Conservation (phyloP, 495 filamentous ascomycete genomes). For the Apiosordaria backusii region DNA sequence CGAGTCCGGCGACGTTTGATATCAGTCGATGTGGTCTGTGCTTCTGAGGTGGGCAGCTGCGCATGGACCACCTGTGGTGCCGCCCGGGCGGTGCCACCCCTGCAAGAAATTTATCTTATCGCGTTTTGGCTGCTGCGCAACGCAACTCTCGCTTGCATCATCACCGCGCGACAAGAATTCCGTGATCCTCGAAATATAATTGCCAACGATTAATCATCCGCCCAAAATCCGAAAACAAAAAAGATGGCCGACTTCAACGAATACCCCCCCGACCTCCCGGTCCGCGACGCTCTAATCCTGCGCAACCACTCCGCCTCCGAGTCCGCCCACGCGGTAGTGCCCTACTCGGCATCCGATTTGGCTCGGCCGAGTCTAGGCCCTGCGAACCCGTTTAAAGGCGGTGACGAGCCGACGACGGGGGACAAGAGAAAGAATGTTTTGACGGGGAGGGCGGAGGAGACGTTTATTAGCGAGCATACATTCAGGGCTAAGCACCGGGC, state of each 20-base stretch:
- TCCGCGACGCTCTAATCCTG: slow-evolving; percentile 52
- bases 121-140: neutral
- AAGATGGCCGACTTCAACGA: slow-evolving; percentile 55
- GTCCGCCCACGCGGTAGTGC: slow-evolving; percentile 50
- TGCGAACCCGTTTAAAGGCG: slow-evolving; percentile 73
- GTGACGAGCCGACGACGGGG: slow-evolving; percentile 30
- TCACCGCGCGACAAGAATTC: too few relatives aligned
- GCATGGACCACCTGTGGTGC: too few relatives aligned
- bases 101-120: neutral
- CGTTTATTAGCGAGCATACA: slow-evolving; percentile 81
- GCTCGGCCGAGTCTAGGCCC: slow-evolving; percentile 67
- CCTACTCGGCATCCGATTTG: slow-evolving; percentile 66
- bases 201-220: neutral
- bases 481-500: slow-evolving; percentile 80
- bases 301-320: slow-evolving; percentile 48
- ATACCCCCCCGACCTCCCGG: slow-evolving; percentile 56
- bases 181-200: too few relatives aligned
- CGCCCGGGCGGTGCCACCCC: neutral
- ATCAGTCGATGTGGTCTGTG: neutral
- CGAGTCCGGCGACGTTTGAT: neutral
- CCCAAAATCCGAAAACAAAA: neutral
- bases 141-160: neutral
- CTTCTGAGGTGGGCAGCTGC: neutral
- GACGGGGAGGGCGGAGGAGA: slow-evolving; percentile 84
- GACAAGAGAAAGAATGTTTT: slow-evolving; percentile 84